Base-by-base conservation (phyloP, 2,329 filamentous ascomycete genomes). In the Sporothrix protearum region DNA sequence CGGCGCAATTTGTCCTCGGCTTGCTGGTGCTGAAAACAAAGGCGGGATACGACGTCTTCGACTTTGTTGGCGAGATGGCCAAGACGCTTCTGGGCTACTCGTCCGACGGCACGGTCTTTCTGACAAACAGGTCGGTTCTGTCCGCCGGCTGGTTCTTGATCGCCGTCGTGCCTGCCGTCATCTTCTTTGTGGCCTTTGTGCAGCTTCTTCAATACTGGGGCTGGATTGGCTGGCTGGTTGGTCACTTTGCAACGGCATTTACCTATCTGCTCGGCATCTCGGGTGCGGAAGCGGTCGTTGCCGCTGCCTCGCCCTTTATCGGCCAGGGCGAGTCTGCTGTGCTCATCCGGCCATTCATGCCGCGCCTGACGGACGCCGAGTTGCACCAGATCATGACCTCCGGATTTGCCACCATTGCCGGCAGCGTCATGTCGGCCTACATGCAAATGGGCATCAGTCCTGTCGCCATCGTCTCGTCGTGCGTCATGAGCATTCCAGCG, bases 141-240 rank as follows among this genome's bases (percentile, higher is more conserved):
- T 47, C 80, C 2, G 77, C 85, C 0, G 75, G 77, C 3, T 93
- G 86, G 87, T 97, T 97, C 86, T 85, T 97, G 74, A 85, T 91
- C 67, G 83, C 85, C 67, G 93, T 97, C 74, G 86, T 96, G n/a
- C 93, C 94, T 0, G 90, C 94, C 77, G 96, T 97, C 81, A 93
- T 97, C 83, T 97, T 97, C 88, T 97, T 97, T 88, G 92, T 97
- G 72, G 89, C 94, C 1, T 85, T 97, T n/a, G 93, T 97, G 33
- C 92, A 96, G 81, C 87, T 97, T 16, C 81, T 96, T 57, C 96
- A 92, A 83, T 91, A 94, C 83, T 85, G 89, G 76, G 92, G 91
- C 2, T 85, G 94, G 74, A 83, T 97, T 69, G 94, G 97, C 82
- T 97, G 94, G 94, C 93, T 94, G 81, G 88, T 97, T 78, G 84